Evolutionary conservation across 306 rosid genomes (phyloP).

Genomic region (Mimosa bimucronata): DNA sequence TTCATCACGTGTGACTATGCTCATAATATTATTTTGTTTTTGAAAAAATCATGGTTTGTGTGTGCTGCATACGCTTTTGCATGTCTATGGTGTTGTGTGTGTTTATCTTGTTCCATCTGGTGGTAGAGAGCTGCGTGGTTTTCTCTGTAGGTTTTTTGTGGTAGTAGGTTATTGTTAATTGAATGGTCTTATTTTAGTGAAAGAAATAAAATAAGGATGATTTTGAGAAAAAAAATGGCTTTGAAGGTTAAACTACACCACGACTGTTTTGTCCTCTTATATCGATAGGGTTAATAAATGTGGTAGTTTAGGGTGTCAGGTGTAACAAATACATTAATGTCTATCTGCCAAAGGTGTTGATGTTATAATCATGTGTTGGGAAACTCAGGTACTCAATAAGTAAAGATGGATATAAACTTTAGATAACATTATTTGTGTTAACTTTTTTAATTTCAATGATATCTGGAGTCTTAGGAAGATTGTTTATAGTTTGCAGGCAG

Average conservation of each 20-base stretch:
- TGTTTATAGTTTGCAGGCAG: neutral
- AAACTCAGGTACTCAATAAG: conserved; percentile 11
- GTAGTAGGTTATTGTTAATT: neutral
- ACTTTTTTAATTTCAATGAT: neutral
- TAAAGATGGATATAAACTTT: neutral
- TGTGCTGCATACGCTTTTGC: conserved; percentile 14
- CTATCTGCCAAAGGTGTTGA: neutral
- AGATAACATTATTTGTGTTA: conserved; percentile 9
- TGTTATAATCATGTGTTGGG: conserved; percentile 1
- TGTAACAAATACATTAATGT: neutral
- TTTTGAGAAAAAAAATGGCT: too few species aligned
- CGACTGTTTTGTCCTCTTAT: neutral
- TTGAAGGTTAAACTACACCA: neutral
- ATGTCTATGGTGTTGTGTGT: neutral
- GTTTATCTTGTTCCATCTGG: conserved; percentile 9
- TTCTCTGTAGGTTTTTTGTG: conserved; percentile 23
- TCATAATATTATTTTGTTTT: neutral
- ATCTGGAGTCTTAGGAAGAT: neutral
- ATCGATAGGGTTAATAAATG: neutral
- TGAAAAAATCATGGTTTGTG: neutral
- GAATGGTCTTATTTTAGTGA: neutral
- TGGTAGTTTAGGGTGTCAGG: neutral
- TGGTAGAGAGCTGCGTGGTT: conserved; percentile 9
- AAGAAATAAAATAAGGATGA: neutral
- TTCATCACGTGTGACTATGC: conserved; percentile 10